Base-by-base conservation (phyloP, 495 filamentous ascomycete species). In the Lichenothelia convexa region DNA sequence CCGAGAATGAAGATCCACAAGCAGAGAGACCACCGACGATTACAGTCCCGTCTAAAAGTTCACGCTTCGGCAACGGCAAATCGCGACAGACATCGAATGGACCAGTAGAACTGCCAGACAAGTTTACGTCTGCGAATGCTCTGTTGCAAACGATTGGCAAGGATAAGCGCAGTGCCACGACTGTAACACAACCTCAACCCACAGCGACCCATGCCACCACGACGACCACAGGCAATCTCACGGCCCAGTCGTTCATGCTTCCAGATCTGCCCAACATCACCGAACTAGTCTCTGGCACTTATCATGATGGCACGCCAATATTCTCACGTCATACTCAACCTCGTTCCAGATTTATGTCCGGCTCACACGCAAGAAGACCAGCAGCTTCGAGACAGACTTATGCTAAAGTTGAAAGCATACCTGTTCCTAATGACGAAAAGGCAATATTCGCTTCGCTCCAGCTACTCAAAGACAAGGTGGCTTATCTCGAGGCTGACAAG, bases 231-330 rank as follows among this genome's bases (percentile, higher is more conserved):
- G 30, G 8, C 30, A 32, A 32, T 18, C 8, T 8, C 9, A 59
- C 56, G 8, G 61, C 63, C 30, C 65, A 71, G 30, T 78, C 75
- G 1, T 77, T 78, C 50, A 58, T 71, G 34, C 65, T 81, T 19
- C 75, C 75, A 6, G 69, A 78, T 32, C 58, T 78, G 30, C 72
- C 75, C 9, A 78, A 80, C 42, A 61, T 80, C 34, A 76, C 75
- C 9, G 78, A 82, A 40, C 62, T 82, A 13, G 67, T 82, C 4
- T 76, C 75, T 19, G 76, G 75, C 41, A 62, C 70, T 4, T 76
- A 73, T 44, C 59, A 75, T 44, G 70, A 78, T 44, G 71, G 73
- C 4, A 75, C 71, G 1, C 73, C 73, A 6, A 65, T 77, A 7
- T 75, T 72, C 52, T 60, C 67, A 8, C 62, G 62, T 13, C 62